Evolutionary conservation across 768 basidiomycete genomes (phyloP), one percentile per base, ranked within the genome.

Genomic region (Suillus plorans): DNA sequence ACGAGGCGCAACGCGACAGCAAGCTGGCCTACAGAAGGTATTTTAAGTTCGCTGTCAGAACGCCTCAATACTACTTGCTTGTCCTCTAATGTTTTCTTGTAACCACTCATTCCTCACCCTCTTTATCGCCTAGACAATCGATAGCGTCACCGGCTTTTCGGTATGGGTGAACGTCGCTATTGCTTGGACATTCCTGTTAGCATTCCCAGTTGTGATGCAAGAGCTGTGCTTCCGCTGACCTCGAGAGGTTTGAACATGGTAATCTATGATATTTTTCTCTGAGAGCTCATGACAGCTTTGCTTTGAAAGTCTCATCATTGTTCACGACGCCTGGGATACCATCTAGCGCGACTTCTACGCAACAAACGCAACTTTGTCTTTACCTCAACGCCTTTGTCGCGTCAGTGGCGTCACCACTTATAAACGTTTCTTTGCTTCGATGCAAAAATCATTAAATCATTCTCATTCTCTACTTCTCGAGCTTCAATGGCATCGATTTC

Each of bases 131-230:
- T 83, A 84, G 47, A 89, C 91, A 37, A 78, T 95, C 28, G 94
- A 86, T 66, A 82, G 36, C 36, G 1, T 31, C 31, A 31, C 31
- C 31, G 6, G 6, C 31, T 31, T 31, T 31, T 31, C 5, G 31
- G 31, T 31, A 31, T 31, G 6, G 1, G 31, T 31, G 31, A 6
- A 31, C 5, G 6, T 31, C 5, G 31, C 31, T 31, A 89, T 97
- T 66, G 79, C 89, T 49, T 97, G 95, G 95, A 81, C 89, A 31
- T 95, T 95, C 77, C 80, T 83, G 60, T 94, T 92, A 1, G 80
- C 87, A 4, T 82, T 89, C 65, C 79, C 85, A 8, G 91, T 94
- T 47, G 92, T 96, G 22, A 31, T 8, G 7, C 36, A 36, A 80
- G 91, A 49, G 78, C 67, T 3, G 92, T 90, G 0, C 71, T 97